Conservation (phyloP, 305 asterid genomes). For the Fraxinus floribunda region DNA sequence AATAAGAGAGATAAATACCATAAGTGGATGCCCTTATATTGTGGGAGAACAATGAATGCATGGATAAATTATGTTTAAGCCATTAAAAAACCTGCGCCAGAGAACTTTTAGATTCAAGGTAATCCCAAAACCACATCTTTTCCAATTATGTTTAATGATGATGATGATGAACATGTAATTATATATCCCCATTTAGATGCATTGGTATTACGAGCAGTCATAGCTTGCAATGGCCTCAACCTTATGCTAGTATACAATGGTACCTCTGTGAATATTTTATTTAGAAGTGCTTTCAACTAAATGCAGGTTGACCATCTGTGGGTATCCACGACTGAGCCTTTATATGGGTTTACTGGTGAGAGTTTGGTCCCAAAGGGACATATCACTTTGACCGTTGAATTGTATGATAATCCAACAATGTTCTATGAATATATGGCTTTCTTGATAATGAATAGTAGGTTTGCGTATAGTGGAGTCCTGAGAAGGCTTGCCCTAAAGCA, state of each 20-base stretch:
- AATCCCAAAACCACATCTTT: no score
- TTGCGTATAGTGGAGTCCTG: no score
- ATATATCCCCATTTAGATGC: neutral
- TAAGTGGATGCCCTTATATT: neutral
- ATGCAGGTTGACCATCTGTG: no score
- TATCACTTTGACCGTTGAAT: no score
- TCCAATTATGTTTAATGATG: neutral
- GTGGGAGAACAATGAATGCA: no score
- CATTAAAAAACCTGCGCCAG: neutral
- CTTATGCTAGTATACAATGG: neutral
- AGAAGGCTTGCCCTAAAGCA: no score
- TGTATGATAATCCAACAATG: no score
- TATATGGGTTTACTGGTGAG: neutral
- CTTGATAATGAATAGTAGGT: no score
- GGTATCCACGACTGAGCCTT: neutral
- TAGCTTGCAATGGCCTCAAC: neutral
- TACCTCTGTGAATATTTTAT: neutral
- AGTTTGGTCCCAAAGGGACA: neutral
- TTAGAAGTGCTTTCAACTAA: neutral
- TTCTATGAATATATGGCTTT: no score
- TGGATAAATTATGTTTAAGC: neutral
- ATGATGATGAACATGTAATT: no score
- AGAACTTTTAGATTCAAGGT: neutral
- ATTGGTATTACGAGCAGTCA: neutral
- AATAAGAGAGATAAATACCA: no score